Evolutionary conservation across 768 basidiomycete genomes (phyloP).

Genomic region (Grammothele lineata): DNA sequence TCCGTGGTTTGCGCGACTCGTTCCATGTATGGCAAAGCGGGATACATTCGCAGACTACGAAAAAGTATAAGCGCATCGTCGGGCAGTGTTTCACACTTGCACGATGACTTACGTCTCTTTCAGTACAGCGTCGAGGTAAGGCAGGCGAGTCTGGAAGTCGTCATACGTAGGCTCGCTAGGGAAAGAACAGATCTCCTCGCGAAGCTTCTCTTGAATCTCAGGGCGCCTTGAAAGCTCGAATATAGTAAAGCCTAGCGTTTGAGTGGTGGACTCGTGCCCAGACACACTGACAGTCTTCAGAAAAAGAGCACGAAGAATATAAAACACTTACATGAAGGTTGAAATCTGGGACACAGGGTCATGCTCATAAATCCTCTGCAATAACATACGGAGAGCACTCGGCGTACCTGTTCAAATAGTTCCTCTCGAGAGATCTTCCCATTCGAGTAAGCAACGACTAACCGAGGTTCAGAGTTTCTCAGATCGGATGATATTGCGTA

Average conservation of each 20-base stretch:
- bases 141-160: constrained; percentile 31
- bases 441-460: no score
- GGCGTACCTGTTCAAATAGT: constrained; percentile 5
- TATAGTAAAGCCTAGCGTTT: constrained; percentile 29
- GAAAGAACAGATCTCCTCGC: constrained; percentile 29
- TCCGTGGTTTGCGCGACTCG: constrained; percentile 41
- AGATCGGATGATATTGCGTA: no score
- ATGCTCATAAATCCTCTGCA: neutral
- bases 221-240: constrained; percentile 33
- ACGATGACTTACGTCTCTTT: constrained; percentile 35
- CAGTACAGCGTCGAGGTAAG: constrained; percentile 55
- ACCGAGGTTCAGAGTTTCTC: no score
- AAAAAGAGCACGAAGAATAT: no score
- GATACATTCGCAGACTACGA: constrained; percentile 37
- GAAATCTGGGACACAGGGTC: constrained; percentile 21
- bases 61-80: no score
- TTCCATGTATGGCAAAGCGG: constrained; percentile 50
- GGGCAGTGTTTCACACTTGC: neutral
- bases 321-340: constrained; percentile 27
- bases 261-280: constrained; percentile 37
- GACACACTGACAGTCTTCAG: constrained; percentile 28
- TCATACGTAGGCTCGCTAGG: constrained; percentile 30
- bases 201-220: constrained; percentile 30
- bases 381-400: no score
- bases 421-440: neutral